Evolutionary conservation across 495 filamentous ascomycete genomes (phyloP).

Genomic region (Tetracladium marchalianum): DNA sequence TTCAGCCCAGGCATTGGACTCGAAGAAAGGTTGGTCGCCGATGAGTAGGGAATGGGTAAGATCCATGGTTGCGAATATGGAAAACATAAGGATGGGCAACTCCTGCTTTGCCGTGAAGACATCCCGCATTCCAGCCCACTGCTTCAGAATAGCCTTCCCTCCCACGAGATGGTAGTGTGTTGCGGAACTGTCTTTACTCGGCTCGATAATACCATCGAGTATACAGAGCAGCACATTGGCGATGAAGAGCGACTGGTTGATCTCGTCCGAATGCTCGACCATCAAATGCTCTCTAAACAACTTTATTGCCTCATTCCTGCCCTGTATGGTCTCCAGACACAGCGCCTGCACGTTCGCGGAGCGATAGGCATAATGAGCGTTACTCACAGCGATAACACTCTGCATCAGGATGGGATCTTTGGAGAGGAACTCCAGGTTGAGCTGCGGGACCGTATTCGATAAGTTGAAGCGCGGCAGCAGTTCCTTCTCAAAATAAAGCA

Average conservation of each 20-base stretch:
- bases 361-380: conserved; percentile 22
- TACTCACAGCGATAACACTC: conserved; percentile 21
- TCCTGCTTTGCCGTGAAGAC: conserved; percentile 19
- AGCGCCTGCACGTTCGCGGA: conserved; percentile 17
- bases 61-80: conserved; percentile 30
- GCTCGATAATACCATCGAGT: conserved; percentile 28
- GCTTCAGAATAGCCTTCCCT: conserved; percentile 28
- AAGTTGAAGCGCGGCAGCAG: conserved; percentile 23
- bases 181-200: conserved; percentile 24
- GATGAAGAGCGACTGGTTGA: conserved; percentile 21
- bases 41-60: conserved; percentile 23
- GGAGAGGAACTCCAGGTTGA: conserved; percentile 19
- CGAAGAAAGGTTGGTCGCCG: conserved; percentile 18
- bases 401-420: conserved; percentile 20
- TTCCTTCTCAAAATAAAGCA: conserved; percentile 24
- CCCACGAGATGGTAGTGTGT: conserved; percentile 27
- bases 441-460: conserved; percentile 14
- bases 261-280: conserved; percentile 7
- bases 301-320: conserved; percentile 22
- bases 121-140: conserved; percentile 19
- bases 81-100: conserved; percentile 26
- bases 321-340: conserved; percentile 22
- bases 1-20: conserved; percentile 10
- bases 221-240: conserved; percentile 30
- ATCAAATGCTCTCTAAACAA: conserved; percentile 21